phyloP scores from a whole-genome alignment of 768 basidiomycete species.

The Macrolepiota dolichaula region DNA sequence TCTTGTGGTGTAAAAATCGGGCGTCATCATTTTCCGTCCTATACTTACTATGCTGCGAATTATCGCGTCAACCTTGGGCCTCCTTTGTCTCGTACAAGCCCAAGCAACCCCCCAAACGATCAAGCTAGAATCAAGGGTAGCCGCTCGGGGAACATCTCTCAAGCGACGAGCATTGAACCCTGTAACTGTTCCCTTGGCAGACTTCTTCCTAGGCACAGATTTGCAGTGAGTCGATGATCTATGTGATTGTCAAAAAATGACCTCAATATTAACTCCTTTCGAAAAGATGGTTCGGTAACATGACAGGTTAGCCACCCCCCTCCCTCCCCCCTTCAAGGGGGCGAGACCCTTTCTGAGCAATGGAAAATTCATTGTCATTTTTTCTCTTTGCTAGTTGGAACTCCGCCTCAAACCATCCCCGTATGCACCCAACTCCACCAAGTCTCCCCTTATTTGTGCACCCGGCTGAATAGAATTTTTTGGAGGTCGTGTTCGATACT shows the following conservation, averaged over 20 bases:
- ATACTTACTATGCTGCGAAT: background rate
- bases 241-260: background rate
- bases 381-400: conserved; percentile 36
- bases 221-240: conserved; percentile 39
- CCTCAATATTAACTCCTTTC: background rate
- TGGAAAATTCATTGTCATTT: too few species aligned
- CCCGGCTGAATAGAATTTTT: conserved; percentile 9
- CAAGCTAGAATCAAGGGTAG: conserved; percentile 23
- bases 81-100: conserved; percentile 4
- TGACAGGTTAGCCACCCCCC: conserved; percentile 43
- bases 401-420: conserved; percentile 45
- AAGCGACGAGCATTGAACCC: conserved; percentile 35
- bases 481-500: conserved; percentile 59
- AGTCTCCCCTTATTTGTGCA: background rate
- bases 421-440: conserved; percentile 26
- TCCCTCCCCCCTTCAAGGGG: too few species aligned
- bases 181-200: conserved; percentile 40
- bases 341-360: background rate
- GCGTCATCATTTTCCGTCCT: background rate
- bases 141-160: conserved; percentile 17
- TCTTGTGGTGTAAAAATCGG: background rate
- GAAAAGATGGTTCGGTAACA: conserved; percentile 51
- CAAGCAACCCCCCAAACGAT: conserved; percentile 29
- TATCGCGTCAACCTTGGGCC: background rate
- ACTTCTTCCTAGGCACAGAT: conserved; percentile 56